Base-by-base conservation (phyloP, 352 stramenopile genomes). In the Thraustochytrium sp. region DNA sequence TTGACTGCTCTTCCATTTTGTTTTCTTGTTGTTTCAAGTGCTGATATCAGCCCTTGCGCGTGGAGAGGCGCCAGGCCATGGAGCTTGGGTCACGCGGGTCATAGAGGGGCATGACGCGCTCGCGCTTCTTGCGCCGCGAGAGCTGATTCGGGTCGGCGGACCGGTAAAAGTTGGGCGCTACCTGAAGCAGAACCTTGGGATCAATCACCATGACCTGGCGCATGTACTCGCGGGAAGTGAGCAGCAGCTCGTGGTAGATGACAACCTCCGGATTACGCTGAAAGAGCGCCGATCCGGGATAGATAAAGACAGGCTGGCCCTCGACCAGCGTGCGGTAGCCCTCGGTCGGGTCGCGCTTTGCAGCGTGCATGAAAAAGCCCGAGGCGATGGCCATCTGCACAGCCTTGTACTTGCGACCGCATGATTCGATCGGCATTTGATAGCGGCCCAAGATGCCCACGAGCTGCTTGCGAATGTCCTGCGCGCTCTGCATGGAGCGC, bases 141-240 rank as follows among this genome's bases (percentile, higher is more conserved):
- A 99, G 93, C 87, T 97, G 98, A 83, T 97, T 98, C 9, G 96
- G 94, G 87, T 99, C 96, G 16, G 95, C 94, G 84, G 96, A 94
- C 87, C 98, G 98, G 88, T 98, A 99, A 84, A 92, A 97, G 38
- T 92, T 93, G 0, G 95, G 95, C 11, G 94, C 95, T 21, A 99
- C 88, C 89, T 99, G 96, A 36, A 98, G 92, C 23, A 99, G 92
- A 96, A 97, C 99, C 86, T 98, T 98, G 26, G 97, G 93, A 89
- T 99, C 96, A 88, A 99, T 98, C 5, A 96, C 96, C 94, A 99
- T 98, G 76, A 99, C 96, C 85, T 98, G 99, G 82, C 97, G 92
- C 97, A 99, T 99, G 90, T 99, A 99, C 86, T 99, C 97, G 62
- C 95, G 96, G 13, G 93, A 95, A 37, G 94, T 97, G 31, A 98